phyloP scores from a whole-genome alignment of 805 yeast genomes.

The Suhomyces faveliae region DNA sequence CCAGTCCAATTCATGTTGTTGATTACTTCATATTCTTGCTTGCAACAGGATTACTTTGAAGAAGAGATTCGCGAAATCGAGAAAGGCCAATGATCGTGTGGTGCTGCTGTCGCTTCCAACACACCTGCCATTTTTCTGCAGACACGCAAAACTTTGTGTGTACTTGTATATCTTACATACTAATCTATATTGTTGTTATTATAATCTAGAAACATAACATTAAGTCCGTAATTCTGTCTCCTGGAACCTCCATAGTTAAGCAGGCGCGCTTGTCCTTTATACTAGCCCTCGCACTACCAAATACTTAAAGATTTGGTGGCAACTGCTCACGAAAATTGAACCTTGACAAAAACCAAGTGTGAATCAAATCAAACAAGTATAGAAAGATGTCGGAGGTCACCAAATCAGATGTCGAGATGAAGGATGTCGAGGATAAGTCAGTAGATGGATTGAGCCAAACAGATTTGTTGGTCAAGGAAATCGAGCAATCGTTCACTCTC shows the following conservation, averaged over 20 bases:
- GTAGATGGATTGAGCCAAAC: slow-evolving; percentile 8
- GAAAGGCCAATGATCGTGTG: not conserved
- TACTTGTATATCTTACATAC: not conserved
- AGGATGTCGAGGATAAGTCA: slow-evolving; percentile 14
- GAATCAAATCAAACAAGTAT: not conserved
- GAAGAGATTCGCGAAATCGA: not conserved
- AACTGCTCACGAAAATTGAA: slow-evolving; percentile 3
- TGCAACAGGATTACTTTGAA: not conserved
- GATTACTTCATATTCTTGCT: slow-evolving; percentile 7
- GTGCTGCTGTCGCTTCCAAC: not conserved
- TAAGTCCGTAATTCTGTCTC: not conserved
- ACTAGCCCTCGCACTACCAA: slow-evolving; percentile 2
- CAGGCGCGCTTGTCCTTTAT: not conserved
- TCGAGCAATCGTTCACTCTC: slow-evolving; percentile 44
- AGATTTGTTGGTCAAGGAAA: slow-evolving; percentile 28
- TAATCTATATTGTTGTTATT: not conserved
- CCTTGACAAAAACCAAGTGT: slow-evolving; percentile 2
- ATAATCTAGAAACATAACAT: not conserved
- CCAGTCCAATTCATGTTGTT: slow-evolving; percentile 42
- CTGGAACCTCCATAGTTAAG: not conserved
- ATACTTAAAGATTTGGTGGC: slow-evolving; percentile 5
- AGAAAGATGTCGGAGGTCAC: slow-evolving; percentile 3
- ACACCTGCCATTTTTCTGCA: not conserved
- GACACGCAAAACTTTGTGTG: not conserved
- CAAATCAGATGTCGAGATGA: slow-evolving; percentile 20